phyloP scores from a whole-genome alignment of 2,329 filamentous ascomycete species.

The Penicillium hesseltinei region DNA sequence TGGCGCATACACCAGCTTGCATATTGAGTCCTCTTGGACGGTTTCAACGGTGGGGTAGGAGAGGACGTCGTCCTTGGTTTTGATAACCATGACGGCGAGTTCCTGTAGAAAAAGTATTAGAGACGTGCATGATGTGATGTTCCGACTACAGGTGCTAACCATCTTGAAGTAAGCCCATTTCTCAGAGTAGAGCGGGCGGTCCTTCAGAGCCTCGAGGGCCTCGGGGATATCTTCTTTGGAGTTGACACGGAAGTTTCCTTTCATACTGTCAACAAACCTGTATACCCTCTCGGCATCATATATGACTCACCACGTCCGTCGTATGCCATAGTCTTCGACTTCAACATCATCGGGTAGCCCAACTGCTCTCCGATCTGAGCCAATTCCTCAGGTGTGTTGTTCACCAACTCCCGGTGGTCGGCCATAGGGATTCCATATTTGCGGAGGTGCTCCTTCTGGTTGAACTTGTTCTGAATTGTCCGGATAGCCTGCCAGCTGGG shows the following conservation, averaged over 20 bases:
- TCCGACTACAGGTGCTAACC: constrained; percentile 28
- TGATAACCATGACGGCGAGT: constrained; percentile 90
- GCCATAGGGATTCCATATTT: constrained; percentile 69
- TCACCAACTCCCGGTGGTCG: constrained; percentile 64
- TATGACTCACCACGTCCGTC: constrained; percentile 70
- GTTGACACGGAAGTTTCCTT: constrained; percentile 65
- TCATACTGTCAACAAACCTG: constrained; percentile 5
- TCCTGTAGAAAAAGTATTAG: constrained; percentile 50
- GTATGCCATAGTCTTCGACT: constrained; percentile 85
- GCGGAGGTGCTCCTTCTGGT: constrained; percentile 78
- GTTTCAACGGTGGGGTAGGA: constrained; percentile 92
- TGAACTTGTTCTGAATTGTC: constrained; percentile 89
- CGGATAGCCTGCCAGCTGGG: constrained; percentile 84
- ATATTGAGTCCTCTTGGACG: constrained; percentile 91
- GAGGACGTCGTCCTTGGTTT: constrained; percentile 71
- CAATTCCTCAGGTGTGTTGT: constrained; percentile 61
- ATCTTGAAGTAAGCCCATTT: constrained; percentile 81
- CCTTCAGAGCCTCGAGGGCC: constrained; percentile 69
- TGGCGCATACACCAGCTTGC: constrained; percentile 86
- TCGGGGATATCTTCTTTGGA: constrained; percentile 58
- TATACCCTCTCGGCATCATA: neutral
- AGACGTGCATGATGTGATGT: neutral
- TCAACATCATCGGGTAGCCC: constrained; percentile 88
- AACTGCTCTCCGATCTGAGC: constrained; percentile 61
- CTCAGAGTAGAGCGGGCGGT: constrained; percentile 77